Conservation (phyloP, 768 basidiomycete genomes). For the Hygrocybe coccinea region DNA sequence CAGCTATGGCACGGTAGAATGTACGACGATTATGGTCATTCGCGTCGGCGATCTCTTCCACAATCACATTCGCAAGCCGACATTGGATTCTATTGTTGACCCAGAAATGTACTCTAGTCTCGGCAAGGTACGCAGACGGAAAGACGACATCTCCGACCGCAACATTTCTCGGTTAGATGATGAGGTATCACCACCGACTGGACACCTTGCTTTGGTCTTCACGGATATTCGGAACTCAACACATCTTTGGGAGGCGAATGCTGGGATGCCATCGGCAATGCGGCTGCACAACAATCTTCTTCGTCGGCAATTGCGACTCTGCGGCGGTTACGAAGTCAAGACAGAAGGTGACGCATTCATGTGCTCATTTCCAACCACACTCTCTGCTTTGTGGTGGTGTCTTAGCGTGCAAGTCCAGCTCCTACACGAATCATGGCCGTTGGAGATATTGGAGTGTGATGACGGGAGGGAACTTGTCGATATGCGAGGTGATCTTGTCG, state of each 20-base stretch:
- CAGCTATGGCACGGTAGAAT: constrained; percentile 90
- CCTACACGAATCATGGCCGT: constrained; percentile 80
- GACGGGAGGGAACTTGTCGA: constrained; percentile 83
- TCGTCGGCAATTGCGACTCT: constrained; percentile 77
- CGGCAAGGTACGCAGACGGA: constrained; percentile 15
- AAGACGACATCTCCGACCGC: constrained; percentile 53
- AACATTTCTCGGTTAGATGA: constrained; percentile 59
- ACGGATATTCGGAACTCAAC: constrained; percentile 98
- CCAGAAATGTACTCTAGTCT: constrained; percentile 23
- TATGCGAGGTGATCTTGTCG: constrained; percentile 58
- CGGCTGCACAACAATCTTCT: constrained; percentile 83
- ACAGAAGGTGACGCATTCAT: constrained; percentile 99
- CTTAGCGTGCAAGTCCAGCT: constrained; percentile 81
- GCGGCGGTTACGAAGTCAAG: constrained; percentile 98
- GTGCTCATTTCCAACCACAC: constrained; percentile 90
- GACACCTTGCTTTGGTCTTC: constrained; percentile 89
- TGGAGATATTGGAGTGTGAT: constrained; percentile 87
- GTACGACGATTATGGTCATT: constrained; percentile 98
- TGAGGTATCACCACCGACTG: constrained; percentile 80
- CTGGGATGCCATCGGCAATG: constrained; percentile 93
- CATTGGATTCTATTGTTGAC: constrained; percentile 45
- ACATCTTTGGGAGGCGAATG: constrained; percentile 91
- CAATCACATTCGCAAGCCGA: constrained; percentile 42
- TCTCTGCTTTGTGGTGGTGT: constrained; percentile 87
- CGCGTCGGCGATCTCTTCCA: constrained; percentile 73